These are phyloP conservation scores for Geotrichum klebahnii DNA, from an alignment of 1,139 yeast genomes.

Conservation along the genomic window DNA sequence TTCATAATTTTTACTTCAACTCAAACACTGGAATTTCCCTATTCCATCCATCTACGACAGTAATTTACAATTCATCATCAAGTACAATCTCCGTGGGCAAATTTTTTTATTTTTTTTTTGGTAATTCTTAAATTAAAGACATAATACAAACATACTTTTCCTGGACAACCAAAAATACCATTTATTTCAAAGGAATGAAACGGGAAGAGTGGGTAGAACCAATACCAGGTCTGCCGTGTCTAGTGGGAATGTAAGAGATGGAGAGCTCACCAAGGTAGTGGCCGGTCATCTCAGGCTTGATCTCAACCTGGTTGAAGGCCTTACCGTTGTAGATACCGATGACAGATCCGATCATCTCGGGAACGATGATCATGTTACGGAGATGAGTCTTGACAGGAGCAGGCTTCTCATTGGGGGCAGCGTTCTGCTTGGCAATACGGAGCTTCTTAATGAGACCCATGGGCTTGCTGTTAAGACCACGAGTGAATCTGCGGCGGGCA, in stretches of 20 bases:
- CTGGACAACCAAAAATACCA: slow-evolving; percentile 6
- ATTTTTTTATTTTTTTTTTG: slow-evolving; percentile 1
- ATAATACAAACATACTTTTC: slow-evolving; percentile 7
- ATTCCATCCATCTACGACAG: too few species aligned
- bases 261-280: slow-evolving; percentile 99
- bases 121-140: slow-evolving; percentile 10
- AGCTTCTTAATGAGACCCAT: slow-evolving; percentile 96
- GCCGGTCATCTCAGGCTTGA: slow-evolving; percentile 99
- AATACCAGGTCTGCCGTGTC: slow-evolving; percentile 98
- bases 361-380: slow-evolving; percentile 97
- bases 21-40: neutral
- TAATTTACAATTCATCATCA: neutral
- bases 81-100: neutral
- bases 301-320: slow-evolving; percentile 98
- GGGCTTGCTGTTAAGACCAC: slow-evolving; percentile 95
- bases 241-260: slow-evolving; percentile 98
- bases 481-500: slow-evolving; percentile 98
- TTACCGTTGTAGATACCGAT: slow-evolving; percentile 99
- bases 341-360: slow-evolving; percentile 99
- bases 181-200: slow-evolving; percentile 42
- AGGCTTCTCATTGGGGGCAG: slow-evolving; percentile 95
- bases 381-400: slow-evolving; percentile 97
- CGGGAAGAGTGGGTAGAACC: slow-evolving; percentile 71
- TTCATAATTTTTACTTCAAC: too few species aligned
- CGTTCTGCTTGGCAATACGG: slow-evolving; percentile 93